Evolutionary conservation across 305 asterid genomes (phyloP).

Genomic region (Lippia alba): DNA sequence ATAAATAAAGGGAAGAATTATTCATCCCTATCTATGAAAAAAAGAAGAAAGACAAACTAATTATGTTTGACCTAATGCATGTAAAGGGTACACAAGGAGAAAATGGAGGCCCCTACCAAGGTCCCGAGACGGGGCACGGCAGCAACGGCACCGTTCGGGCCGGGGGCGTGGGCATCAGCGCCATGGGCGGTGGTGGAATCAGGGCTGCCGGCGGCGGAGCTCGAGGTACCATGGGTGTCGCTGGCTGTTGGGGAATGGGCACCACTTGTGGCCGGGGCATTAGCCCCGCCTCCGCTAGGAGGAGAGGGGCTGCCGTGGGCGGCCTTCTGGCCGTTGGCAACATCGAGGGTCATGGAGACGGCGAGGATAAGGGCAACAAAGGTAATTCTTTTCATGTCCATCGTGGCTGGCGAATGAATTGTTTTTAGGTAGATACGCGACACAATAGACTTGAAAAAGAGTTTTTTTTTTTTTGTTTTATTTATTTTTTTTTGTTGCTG

Average conservation of each 20-base stretch:
- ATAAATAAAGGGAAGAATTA: too few relatives aligned
- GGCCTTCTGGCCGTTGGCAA: constrained; percentile 31
- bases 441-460: not conserved
- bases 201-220: constrained; percentile 32
- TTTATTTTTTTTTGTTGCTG: too few relatives aligned
- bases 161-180: not conserved
- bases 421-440: not conserved
- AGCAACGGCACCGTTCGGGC: constrained; percentile 43
- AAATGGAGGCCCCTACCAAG: constrained; percentile 48
- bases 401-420: constrained; percentile 26
- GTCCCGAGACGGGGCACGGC: constrained; percentile 53
- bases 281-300: constrained; percentile 13
- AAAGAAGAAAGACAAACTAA: not conserved
- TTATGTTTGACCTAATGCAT: constrained; percentile 37
- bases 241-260: constrained; percentile 30
- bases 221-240: constrained; percentile 48
- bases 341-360: constrained; percentile 53
- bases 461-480: not conserved
- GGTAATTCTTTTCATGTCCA: constrained; percentile 56
- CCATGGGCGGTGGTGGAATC: constrained; percentile 30
- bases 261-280: constrained; percentile 29
- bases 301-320: constrained; percentile 40
- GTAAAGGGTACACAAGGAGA: constrained; percentile 49
- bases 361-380: constrained; percentile 44
- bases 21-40: too few relatives aligned